Evolutionary conservation across 1,284 basidiomycete genomes (phyloP).

Genomic region (Rhodotorula sp.): DNA sequence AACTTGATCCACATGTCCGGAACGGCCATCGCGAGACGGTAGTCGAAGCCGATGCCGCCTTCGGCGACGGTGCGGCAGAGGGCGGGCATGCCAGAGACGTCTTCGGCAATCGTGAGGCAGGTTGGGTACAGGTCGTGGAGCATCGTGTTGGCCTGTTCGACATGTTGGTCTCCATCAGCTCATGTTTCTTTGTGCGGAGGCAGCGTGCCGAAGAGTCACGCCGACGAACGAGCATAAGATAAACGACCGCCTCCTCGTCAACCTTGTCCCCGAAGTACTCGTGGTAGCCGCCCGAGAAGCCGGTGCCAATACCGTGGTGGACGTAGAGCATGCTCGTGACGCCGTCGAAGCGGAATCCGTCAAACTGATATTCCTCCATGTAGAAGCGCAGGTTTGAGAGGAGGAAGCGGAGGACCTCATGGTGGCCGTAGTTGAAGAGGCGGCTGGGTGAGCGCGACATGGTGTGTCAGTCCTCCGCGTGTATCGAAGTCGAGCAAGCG

Average conservation of each 20-base stretch:
- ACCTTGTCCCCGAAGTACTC: conserved; percentile 89
- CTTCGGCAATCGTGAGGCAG: conserved; percentile 89
- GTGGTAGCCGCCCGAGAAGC: conserved; percentile 95
- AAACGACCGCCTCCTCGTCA: conserved; percentile 86
- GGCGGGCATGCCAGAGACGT: conserved; percentile 97
- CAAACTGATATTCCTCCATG: conserved; percentile 92
- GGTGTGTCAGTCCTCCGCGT: neutral
- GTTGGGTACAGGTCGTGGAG: conserved; percentile 77
- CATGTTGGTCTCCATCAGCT: fast-evolving
- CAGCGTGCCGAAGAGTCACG: too few species aligned
- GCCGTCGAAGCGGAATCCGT: conserved; percentile 97
- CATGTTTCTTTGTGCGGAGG: neutral
- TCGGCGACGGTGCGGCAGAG: conserved; percentile 74
- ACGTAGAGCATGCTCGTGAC: conserved; percentile 99
- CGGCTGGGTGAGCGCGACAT: conserved; percentile 53
- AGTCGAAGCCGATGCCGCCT: conserved; percentile 96
- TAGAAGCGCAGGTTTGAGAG: conserved; percentile 93
- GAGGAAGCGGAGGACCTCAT: conserved; percentile 92
- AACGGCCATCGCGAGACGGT: conserved; percentile 94
- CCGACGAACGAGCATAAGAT: conserved; percentile 87
- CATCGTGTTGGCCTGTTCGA: conserved; percentile 77
- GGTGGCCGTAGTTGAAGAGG: conserved; percentile 91
- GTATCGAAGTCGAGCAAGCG: neutral
- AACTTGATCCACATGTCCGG: conserved; percentile 99
- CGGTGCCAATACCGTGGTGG: conserved; percentile 95